These are phyloP conservation scores for Rhodamnia rubescens DNA, from an alignment of 345 rosid genomes.

Conservation along the genomic window DNA sequence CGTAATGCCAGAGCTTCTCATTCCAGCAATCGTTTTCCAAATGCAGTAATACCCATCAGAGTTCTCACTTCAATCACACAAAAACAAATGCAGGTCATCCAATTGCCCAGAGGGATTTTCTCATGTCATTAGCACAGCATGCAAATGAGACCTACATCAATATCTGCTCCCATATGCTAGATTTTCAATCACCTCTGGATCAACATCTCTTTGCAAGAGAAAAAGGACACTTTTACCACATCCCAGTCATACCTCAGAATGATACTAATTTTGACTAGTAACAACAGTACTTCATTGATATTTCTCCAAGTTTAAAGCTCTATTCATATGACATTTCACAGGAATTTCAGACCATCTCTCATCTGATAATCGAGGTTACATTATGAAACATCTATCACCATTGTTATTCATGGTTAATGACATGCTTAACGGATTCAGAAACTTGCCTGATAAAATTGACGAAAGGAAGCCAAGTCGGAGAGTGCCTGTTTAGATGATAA, in stretches of 20 bases:
- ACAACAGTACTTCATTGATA: not conserved
- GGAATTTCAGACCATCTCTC: not conserved
- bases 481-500: slow-evolving; percentile 91
- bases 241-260: not conserved
- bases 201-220: not conserved
- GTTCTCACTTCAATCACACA: not conserved
- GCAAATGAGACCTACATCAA: not conserved
- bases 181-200: not conserved
- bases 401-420: not conserved
- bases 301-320: not conserved
- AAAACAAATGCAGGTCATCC: not conserved
- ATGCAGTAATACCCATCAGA: not conserved
- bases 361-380: not conserved
- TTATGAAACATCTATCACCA: not conserved
- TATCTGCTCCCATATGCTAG: not conserved
- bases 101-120: not conserved
- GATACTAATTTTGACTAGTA: not conserved
- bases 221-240: not conserved
- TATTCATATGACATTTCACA: no score
- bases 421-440: not conserved
- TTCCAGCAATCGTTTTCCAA: not conserved
- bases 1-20: not conserved
- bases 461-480: slow-evolving; percentile 79
- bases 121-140: not conserved
- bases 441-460: slow-evolving; percentile 70